Base-by-base conservation (phyloP, 2,329 filamentous ascomycete genomes). In the Dothideomycetes sp. region DNA sequence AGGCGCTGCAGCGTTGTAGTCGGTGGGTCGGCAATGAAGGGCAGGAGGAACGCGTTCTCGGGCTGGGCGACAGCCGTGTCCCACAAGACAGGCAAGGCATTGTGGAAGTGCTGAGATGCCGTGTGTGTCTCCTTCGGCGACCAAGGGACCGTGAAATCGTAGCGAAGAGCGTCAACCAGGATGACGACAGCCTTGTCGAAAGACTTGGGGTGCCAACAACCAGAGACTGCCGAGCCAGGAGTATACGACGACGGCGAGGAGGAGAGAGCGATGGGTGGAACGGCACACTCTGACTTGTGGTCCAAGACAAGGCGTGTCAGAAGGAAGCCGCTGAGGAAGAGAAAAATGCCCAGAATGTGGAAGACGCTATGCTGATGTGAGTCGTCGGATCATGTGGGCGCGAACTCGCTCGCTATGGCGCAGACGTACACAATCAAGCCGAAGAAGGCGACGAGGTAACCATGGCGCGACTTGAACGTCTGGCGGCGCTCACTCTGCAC, bases 1-100 rank as follows among this genome's bases (percentile, higher is more conserved):
- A 98, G 64, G 48, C 91, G 71, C 62, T 96, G 91, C 45, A 96
- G 67, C 5, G 91, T 98, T 5, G 88, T 82, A 3, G 91, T 98
- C 5, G 91, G 91, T 24, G 91, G 89, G 56, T 98, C 91, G 27
- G 91, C 91, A 55, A 98, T 95, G 62, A 98, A 98, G 1, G 91
- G 91, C 18, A 88, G 73, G 33, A 98, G 68, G 55, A 98, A 85
- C 1, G 91, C 88, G 60, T 94, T 85, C 42, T 80, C 68, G 0
- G 91, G 91, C 33, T 75, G 70, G 43, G 76, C 67, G 44, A 79
- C 64, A 1, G 89, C 82, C 9, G 81, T 87, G 53, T 94, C 84
- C 65, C 95, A 82, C 18, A 96, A 67, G 39, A 94, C 76, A 1
- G 87, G 84, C 23, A 98, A 74, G 5, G 87, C 82, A 58, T 98